Evolutionary conservation across 2,329 filamentous ascomycete genomes (phyloP), one percentile per base, ranked within the genome.

Genomic region (Phialemoniopsis sp.): DNA sequence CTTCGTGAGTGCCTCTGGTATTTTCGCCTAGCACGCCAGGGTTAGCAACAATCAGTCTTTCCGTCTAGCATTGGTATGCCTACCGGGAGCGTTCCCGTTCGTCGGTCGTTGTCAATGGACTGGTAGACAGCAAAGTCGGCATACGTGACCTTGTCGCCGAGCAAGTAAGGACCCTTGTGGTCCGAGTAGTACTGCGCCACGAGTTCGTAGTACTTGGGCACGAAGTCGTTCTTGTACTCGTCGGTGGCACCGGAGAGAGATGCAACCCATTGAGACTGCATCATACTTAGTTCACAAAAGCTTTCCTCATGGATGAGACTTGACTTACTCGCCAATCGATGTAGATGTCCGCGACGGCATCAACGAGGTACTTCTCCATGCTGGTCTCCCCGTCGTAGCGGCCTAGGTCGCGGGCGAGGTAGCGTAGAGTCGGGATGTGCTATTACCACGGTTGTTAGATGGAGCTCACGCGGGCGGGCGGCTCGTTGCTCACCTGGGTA

Each of bases 41-140:
- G 21, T 26, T 26, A 26, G 21, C 21, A 26, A 10, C 21, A 26
- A 10, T 26, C 10, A 26, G 21, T 26, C 10, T 10, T 10, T 26
- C 21, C 6, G 21, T 10, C 21, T 26, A 26, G 21, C 21, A 26
- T 26, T 6, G n/a, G n/a, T n/a, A 26, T 26, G 21, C 70, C 64
- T 30, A 64, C 61, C 14, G 58, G 57, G 6, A 62, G 44, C 10
- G 59, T 51, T 9, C 54, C 56, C 28, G 53, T 62, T 29, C 48
- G 45, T 17, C 46, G 39, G 29, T 66, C 58, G 18, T 66, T 63
- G 34, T 66, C 60, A 19, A 66, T 55, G 3, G 60, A 60, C 36
- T 63, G 58, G 40, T 59, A 66, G 3, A 66, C 46, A 0, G 58
- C 60, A 42, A 67, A 66, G 31, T 67, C 63, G 13, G 50, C 55